A percentile compares a stretch with the other conserved stretches of the same genome.
These are phyloP conservation scores for Pyrrhoderma lamaoense DNA, from an alignment of 1,284 basidiomycete species.

Conservation along the genomic window DNA sequence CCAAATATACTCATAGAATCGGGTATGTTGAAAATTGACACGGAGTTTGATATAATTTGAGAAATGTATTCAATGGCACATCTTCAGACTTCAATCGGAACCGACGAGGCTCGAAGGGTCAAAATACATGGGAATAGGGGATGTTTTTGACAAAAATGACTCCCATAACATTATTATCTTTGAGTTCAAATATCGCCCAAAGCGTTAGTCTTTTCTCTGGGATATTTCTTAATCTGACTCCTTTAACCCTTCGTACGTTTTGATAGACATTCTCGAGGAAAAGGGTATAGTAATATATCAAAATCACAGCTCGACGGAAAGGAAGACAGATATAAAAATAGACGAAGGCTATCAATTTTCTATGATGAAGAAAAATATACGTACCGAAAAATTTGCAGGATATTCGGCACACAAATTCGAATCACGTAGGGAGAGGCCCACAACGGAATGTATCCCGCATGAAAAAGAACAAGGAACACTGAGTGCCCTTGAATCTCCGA, in stretches of 20 bases:
- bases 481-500: too few species aligned
- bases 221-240: too few species aligned
- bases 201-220: too few species aligned
- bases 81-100: neutral
- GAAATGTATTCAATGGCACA: neutral
- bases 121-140: too few species aligned
- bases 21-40: neutral
- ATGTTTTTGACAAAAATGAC: neutral
- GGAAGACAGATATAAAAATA: neutral
- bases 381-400: neutral
- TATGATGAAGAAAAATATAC: neutral
- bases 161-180: neutral
- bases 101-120: neutral
- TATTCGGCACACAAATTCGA: too few species aligned
- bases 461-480: too few species aligned
- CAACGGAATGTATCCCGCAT: too few species aligned
- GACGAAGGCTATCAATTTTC: neutral
- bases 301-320: neutral
- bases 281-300: neutral
- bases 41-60: neutral
- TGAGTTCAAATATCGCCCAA: slow-evolving; percentile 1
- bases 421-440: too few species aligned
- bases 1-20: neutral
- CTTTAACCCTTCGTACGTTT: neutral
- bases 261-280: neutral